Evolutionary conservation across 805 yeast species (phyloP), one percentile per base, ranked within the genome.

Genomic region (Debaryomyces hansenii): DNA sequence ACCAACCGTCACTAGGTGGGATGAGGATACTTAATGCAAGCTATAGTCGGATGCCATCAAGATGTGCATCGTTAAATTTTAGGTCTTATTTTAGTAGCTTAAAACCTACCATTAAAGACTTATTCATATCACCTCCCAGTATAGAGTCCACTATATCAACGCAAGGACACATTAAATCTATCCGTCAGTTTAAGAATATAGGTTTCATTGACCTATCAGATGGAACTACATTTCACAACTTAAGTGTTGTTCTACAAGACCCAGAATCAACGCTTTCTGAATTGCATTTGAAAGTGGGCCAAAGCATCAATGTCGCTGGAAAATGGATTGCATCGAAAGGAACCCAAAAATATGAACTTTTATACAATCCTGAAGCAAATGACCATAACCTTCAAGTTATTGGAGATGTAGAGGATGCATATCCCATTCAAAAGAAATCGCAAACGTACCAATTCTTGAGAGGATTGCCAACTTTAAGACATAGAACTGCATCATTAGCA

Each of bases 351-450:
- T 60, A 52, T 42, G 75, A 72, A 48, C 46, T 72, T 34, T 54
- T 52, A 12, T 62, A 51, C 46, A 56, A 58, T 29, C 46, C 57
- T 3, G 55, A 57, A 0, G 61, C 67, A 32, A 59, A 62, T 6
- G 62, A 64, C 2, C 64, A 63, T 37, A 40, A 40, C 1, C 60
- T 87, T 2, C 49, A 63, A 11, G 59, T 89, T 1, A 50, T 84
- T 4, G 97, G 97, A 0, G 67, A 70, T 28, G 85, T 87, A 0
- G 73, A 78, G 0, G 78, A 77, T 2, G 63, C 70, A 32, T 94
- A 85, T 61, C 97, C 97, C 0, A 68, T 94, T 41, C 97, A 90
- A 56, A 91, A 90, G 60, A 90, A 90, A 61, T 69, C 70, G 21
- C 92, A 84, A 50, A 67, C 88, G 0, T 62, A 80, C 12, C 86